Conservation (phyloP, 2,329 filamentous ascomycete species). For the Colletotrichum sp. region DNA sequence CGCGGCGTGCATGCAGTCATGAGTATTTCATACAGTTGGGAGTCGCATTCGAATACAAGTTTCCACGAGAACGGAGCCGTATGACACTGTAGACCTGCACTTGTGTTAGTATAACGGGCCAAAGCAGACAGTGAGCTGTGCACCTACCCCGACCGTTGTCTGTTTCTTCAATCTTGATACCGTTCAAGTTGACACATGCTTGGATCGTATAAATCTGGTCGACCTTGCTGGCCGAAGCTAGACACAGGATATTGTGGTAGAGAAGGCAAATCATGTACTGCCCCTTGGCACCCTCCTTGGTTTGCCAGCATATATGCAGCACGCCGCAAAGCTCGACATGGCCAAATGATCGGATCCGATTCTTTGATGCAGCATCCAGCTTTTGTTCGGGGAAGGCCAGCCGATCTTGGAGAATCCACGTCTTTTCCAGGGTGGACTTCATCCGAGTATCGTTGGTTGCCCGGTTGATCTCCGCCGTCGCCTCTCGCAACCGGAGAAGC, state of each 20-base stretch:
- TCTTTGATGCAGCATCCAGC: constrained; percentile 58
- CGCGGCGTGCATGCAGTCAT: constrained; percentile 83
- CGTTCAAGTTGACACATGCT: constrained; percentile 73
- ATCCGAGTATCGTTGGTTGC: constrained; percentile 79
- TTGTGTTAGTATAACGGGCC: constrained; percentile 21
- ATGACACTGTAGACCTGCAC: constrained; percentile 83
- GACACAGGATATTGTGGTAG: constrained; percentile 80
- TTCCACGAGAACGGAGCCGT: constrained; percentile 93
- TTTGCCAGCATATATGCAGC: constrained; percentile 83
- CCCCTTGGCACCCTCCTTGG: constrained; percentile 69
- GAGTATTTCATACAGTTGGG: constrained; percentile 82
- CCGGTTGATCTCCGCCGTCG: constrained; percentile 80
- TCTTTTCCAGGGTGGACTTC: constrained; percentile 76
- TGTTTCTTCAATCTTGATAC: constrained; percentile 70
- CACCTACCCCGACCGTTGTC: constrained; percentile 75
- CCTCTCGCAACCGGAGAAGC: constrained; percentile 73
- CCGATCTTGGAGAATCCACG: constrained; percentile 83
- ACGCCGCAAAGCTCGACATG: constrained; percentile 83
- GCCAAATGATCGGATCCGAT: constrained; percentile 79
- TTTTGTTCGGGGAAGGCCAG: constrained; percentile 73
- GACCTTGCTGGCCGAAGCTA: constrained; percentile 71
- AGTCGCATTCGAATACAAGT: constrained; percentile 78
- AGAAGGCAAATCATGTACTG: constrained; percentile 85
- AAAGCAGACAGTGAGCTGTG: background rate
- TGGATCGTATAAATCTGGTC: constrained; percentile 74